Base-by-base conservation (phyloP, 352 stramenopile species). In the Phytophthora tentaculata region DNA sequence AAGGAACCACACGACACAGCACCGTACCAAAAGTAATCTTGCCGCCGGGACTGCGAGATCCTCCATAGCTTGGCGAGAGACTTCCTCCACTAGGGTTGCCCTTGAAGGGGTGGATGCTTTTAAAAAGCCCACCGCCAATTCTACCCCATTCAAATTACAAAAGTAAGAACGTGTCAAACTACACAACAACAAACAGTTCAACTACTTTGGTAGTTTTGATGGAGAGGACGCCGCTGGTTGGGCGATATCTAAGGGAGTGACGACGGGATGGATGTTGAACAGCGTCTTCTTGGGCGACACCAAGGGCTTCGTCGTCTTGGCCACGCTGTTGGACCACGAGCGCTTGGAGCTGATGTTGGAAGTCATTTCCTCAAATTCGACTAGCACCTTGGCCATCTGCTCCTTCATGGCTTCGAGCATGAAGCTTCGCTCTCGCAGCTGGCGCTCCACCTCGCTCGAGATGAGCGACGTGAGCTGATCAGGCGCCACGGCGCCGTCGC, bases 331-430 rank as follows among this genome's bases (percentile, higher is more conserved):
- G 64, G 84, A 88, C 84, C 84, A 92, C 39, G 84, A 86, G 16
- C 80, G 81, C 65, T 90, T 88, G 44, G 83, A 75, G 45, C 77
- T 74, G 22, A 84, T 61, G 29, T 75, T 86, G 59, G 55, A 76
- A 37, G 81, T 74, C 49, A 91, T 67, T 61, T 90, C 81, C 56
- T 92, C 84, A 50, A 92, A 88, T 68, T 92, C 84, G 9, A 74
- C 71, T 39, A 92, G 70, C 45, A 92, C 77, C 48, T 81, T 83
- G 19, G 74, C 73, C 83, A 92, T 90, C 64, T 92, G 83, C 41
- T 76, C 61, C 65, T 88, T 88, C 77, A 92, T 84, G 10, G 60
- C 61, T 23, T 90, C 81, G 12, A 92, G 55, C 49, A 80, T 55
- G 39, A 82, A 84, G 43, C 73, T 70, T 26, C 84, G 82, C 13